Evolutionary conservation across 495 filamentous ascomycete genomes (phyloP).

Genomic region (Hypoxylon perforatum): DNA sequence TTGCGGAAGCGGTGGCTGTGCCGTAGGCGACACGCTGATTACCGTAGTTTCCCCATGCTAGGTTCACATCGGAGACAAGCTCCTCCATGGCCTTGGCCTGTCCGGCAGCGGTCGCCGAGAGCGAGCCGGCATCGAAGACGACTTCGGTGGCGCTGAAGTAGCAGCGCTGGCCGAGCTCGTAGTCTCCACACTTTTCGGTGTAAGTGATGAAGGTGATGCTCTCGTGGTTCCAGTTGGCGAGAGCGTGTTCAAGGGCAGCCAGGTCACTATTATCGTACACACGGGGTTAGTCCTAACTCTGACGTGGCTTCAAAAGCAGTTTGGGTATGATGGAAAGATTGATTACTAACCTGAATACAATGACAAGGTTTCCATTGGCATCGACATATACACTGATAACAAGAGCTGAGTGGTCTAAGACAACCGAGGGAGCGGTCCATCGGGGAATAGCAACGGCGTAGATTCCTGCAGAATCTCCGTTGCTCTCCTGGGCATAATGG

Average conservation of each 20-base stretch:
- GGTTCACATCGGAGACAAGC: constrained; percentile 17
- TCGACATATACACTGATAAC: neutral
- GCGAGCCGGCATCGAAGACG: constrained; percentile 9
- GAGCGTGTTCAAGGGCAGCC: constrained; percentile 8
- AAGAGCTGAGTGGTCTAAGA: constrained; percentile 12
- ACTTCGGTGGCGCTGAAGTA: constrained; percentile 18
- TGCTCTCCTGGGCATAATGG: constrained; percentile 10
- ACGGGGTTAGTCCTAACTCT: no score
- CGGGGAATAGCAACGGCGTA: constrained; percentile 16
- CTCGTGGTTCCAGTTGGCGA: constrained; percentile 7
- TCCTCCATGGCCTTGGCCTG: constrained; percentile 20
- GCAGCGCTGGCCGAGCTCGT: constrained; percentile 23
- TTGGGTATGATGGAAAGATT: neutral
- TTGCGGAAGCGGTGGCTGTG: constrained; percentile 5
- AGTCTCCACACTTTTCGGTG: constrained; percentile 23
- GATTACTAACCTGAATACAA: constrained; percentile 7
- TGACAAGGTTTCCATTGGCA: constrained; percentile 2
- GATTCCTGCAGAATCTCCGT: constrained; percentile 7
- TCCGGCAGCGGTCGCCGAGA: constrained; percentile 11
- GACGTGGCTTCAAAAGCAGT: no score
- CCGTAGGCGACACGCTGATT: constrained; percentile 11
- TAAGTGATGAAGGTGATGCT: constrained; percentile 18
- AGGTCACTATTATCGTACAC: neutral
- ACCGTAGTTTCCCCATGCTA: constrained; percentile 24
- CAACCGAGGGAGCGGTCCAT: constrained; percentile 15